Evolutionary conservation across 345 rosid genomes (phyloP).

Genomic region (Melaleuca quinquenervia): DNA sequence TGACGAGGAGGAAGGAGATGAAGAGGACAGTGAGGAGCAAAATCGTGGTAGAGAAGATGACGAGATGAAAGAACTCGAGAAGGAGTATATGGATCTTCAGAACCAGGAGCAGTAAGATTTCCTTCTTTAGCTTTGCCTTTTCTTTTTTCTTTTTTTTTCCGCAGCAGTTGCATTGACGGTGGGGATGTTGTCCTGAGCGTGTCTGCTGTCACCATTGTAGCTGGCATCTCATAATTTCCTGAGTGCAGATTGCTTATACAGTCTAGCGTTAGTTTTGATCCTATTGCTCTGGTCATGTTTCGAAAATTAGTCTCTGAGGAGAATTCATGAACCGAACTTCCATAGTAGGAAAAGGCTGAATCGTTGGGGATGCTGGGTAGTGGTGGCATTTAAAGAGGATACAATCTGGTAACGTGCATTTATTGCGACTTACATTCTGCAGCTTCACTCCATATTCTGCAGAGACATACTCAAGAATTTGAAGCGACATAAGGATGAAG

Average conservation of each 20-base stretch:
- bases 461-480: constrained; percentile 68
- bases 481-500: constrained; percentile 72
- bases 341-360: not conserved
- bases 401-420: not conserved
- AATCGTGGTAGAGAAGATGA: constrained; percentile 21
- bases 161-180: not conserved
- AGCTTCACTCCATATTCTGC: not conserved
- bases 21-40: constrained; percentile 6
- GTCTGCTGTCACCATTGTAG: not conserved
- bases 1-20: constrained; percentile 12
- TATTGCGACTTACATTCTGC: not conserved
- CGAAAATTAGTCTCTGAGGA: not conserved
- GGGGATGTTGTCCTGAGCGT: not conserved
- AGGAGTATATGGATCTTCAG: constrained; percentile 56
- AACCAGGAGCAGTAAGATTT: constrained; percentile 61
- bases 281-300: not conserved
- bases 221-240: not conserved
- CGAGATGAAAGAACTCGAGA: constrained; percentile 81
- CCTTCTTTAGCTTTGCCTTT: not conserved
- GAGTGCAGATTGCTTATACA: not conserved
- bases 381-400: not conserved
- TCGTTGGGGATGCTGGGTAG: not conserved
- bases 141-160: not conserved
- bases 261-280: not conserved
- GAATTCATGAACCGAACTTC: not conserved